Evolutionary conservation across 2,329 filamentous ascomycete species (phyloP), one percentile per base, ranked within the genome.

Genomic region (Phialophora tarda): DNA sequence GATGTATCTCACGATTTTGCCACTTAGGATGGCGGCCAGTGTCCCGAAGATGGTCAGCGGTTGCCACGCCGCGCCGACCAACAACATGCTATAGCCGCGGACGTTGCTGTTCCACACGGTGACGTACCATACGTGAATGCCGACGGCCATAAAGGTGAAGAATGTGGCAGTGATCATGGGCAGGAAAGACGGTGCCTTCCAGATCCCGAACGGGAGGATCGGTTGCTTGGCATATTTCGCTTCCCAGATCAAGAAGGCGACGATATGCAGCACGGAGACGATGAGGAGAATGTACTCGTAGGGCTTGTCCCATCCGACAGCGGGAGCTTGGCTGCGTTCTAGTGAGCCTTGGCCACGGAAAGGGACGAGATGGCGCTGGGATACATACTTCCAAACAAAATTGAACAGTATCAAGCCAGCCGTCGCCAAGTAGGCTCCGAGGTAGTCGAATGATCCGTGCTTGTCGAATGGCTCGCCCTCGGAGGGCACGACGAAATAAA

Each of bases 311-410:
- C 82, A 84, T 2, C 82, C 82, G 0, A 77, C 80, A 0, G 78
- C 77, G 0, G 82, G 82, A 3, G 82, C 82, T 77, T 82, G 78
- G 60, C 75, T 77, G 48, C 12, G n/a, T 14, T 28, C 21, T 11
- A 10, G 32, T 58, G n/a, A 55, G 28, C 10, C 8, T 11, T 11
- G 28, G 28, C 26, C 23, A 11, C 26, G 59, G 64, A 67, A 59
- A 17, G 30, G 3, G n/a, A 10, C 48, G 12, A 51, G 21, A 12
- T 11, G 8, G n/a, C 7, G 30, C 30, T 10, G 3, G 2, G 2
- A 44, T 44, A 24, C 53, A 32, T 55, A 83, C 82, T 84, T 85
- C 79, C 82, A 85, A 1, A 78, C 78, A n/a, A 85, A 77, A 62
- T 82, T 84, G 64, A 84, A 84, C 0, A 84, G 69, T 1, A 83